Base-by-base conservation (phyloP, 176 grass and related monocot species). In the Cenchrus americanus region DNA sequence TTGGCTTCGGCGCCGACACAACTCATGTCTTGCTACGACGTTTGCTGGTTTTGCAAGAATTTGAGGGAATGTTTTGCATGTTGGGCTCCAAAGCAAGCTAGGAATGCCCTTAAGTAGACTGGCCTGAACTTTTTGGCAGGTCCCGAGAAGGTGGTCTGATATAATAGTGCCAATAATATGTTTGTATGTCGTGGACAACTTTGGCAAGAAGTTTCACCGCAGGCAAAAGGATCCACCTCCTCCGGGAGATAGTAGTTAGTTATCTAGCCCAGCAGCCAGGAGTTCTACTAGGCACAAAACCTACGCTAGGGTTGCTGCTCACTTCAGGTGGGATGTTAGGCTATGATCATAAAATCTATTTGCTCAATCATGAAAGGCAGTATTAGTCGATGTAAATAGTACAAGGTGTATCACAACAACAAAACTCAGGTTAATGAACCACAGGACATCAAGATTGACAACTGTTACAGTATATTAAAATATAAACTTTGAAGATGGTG, bases 351-450 rank as follows among this genome's bases (percentile, higher is more conserved):
- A 3, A 59, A 47, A 13, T 71, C 41, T 66, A 44, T 70, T 74
- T 65, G 12, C 34, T 73, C 17, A 47, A 66, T 79, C 19, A 73
- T 55, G 18, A 48, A 43, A 64, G 10, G 14, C 44, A 57, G 51
- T 49, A 7, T 78, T 79, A 66, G 18, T 71, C 27, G 55, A 60
- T 23, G 14, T 58, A 71, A 42, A 66, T 21, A 37, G 26, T 42
- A 78, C 19, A 52, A n/a, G 32, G 46, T 53, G 7, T 18, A 71
- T 65, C 26, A 55, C 75, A 43, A 63, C 37, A 62, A 34, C 27
- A 60, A 66, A 78, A 48, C 17, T 77, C 34, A 71, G 14, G 7
- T 76, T 77, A 88, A 48, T 4, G 30, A 67, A 14, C 48, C 82
- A 58, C 14, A 40, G 57, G 14, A 71, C 59, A 85, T 81, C 14